Evolutionary conservation across 2,329 filamentous ascomycete genomes (phyloP), one percentile per base, ranked within the genome.

Genomic region (Aureobasidium uvarum): DNA sequence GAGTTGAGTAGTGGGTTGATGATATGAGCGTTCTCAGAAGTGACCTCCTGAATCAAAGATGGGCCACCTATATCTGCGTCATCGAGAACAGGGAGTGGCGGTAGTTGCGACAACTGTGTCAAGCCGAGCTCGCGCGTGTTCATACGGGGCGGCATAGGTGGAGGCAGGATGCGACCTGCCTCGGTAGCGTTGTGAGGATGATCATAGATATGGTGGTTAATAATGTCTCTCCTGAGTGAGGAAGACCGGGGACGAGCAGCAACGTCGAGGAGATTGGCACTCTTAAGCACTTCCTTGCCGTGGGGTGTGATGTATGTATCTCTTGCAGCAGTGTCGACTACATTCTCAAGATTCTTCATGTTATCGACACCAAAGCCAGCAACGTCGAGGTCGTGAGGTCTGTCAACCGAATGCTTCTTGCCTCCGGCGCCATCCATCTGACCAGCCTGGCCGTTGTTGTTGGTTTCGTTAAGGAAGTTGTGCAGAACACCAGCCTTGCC

Each of bases 11-110:
- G 73, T 13, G 82, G 79, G 62, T 83, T 81, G 70, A 85, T 77
- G 25, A 77, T 68, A 52, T 71, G 63, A 20, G 72, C 70, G 5
- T 81, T 78, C 48, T 83, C 83, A 36, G 83, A 84, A 18, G 78
- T 78, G 36, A 81, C 78, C 59, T 86, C 85, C 38, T 81, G 78
- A 64, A 82, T 83, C 25, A 86, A 75, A n/a, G 86, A 81, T 23
- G 91, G 89, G 0, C 89, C 91, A 38, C 90, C 89, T 72, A 92
- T 94, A 72, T 96, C 92, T 5, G 88, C 89, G 71, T 96, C 93
- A 70, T 93, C 91, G 16, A 82, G 80, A 3, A 84, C 73, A 4
- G 91, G 90, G 4, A 95, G 79, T 2, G 87, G 81, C 16, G 90
- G 89, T 11, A 93, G 81, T 72, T 91, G 88, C 31, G 86, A 89